Base-by-base conservation (phyloP, 2,329 filamentous ascomycete genomes). In the Lithohypha guttulata region DNA sequence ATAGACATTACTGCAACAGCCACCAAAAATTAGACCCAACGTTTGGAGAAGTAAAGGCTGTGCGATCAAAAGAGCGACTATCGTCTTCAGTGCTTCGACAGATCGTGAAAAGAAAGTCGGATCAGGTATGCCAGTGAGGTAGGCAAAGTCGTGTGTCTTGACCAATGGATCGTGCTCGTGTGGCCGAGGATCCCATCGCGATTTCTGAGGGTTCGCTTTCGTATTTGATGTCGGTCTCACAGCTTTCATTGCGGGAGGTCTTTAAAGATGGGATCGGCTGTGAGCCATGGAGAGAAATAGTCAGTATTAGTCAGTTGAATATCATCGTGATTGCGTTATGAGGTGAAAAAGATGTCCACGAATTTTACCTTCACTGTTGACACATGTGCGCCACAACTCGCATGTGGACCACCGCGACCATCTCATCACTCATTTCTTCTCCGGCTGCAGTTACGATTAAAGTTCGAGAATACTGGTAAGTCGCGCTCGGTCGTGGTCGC, bases 1-100 rank as follows among this genome's bases (percentile, higher is more conserved):
- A 63, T 93, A 96, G n/a, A 87, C 87, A 70, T 94, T 94, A 23
- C 84, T 85, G 64, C 87, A 94, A 58, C 86, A 94, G 20, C 91
- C 91, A 36, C 91, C 91, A 60, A 98, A 95, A 43, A 98, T 96
- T 49, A 96, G 72, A 36, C 71, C 71, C 42, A 89, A 70, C 72
- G 93, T 93, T 42, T 46, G 46, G 4, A 49, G 41, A 42, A 51
- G 18, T 11, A 31, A 7, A n/a, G 35, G 26, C 18, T 39, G 53
- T 56, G 41, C 60, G 55, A 33, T 53, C 52, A 34, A 61, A 53
- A 27, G 35, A 14, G 27, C 25, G 19, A 39, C 20, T 18, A 31
- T 23, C 5, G 35, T 39, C 18, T 31, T 39, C 10, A 39, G 5
- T 6, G 19, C 26, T 14, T 14, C 35, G 10, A 30, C 15, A 9